A percentile compares a stretch with the other conserved stretches of the same genome.
Conservation (phyloP, 2,329 filamentous ascomycete genomes). For the Bertia moriformis region DNA sequence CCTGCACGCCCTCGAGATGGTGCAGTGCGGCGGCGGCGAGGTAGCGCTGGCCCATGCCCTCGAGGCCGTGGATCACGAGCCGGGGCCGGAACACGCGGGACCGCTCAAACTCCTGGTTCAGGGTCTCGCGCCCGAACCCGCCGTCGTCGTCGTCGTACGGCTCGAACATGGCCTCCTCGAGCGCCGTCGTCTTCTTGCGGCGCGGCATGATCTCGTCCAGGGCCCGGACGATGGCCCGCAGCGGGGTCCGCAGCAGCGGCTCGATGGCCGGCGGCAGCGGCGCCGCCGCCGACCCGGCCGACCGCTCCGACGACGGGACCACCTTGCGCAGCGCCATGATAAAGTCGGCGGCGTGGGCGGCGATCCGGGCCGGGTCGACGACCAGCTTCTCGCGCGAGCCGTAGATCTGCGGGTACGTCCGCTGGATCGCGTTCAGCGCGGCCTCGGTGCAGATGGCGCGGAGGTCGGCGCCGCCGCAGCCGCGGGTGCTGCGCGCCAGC, state of each 20-base stretch:
- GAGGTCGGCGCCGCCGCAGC: slow-evolving; percentile 89
- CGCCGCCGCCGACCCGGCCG: slow-evolving; percentile 68
- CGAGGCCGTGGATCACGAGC: slow-evolving; percentile 64
- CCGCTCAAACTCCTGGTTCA: slow-evolving; percentile 67
- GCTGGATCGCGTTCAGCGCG: slow-evolving; percentile 84
- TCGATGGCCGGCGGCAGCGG: slow-evolving; percentile 68
- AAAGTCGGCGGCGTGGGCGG: slow-evolving; percentile 83
- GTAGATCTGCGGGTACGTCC: slow-evolving; percentile 94
- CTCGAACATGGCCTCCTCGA: slow-evolving; percentile 88
- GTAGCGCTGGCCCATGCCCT: slow-evolving; percentile 90
- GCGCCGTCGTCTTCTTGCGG: slow-evolving; percentile 72
- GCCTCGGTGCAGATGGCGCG: slow-evolving; percentile 91
- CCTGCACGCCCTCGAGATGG: slow-evolving; percentile 83
- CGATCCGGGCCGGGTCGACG: slow-evolving; percentile 72
- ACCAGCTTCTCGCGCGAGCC: slow-evolving; percentile 75
- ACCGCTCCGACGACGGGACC: slow-evolving; percentile 83
- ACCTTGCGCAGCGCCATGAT: slow-evolving; percentile 96
- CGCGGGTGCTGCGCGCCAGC: slow-evolving; percentile 78
- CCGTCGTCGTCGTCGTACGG: slow-evolving; percentile 69
- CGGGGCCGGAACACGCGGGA: slow-evolving; percentile 79
- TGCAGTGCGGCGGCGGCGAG: slow-evolving; percentile 73
- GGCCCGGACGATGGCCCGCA: slow-evolving; percentile 50
- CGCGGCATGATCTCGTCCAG: slow-evolving; percentile 69
- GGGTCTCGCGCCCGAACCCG: slow-evolving; percentile 71
- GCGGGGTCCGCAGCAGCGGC: slow-evolving; percentile 62